Evolutionary conservation across 2,329 filamentous ascomycete species (phyloP), one percentile per base, ranked within the genome.

Genomic region (Penicillium sp.): DNA sequence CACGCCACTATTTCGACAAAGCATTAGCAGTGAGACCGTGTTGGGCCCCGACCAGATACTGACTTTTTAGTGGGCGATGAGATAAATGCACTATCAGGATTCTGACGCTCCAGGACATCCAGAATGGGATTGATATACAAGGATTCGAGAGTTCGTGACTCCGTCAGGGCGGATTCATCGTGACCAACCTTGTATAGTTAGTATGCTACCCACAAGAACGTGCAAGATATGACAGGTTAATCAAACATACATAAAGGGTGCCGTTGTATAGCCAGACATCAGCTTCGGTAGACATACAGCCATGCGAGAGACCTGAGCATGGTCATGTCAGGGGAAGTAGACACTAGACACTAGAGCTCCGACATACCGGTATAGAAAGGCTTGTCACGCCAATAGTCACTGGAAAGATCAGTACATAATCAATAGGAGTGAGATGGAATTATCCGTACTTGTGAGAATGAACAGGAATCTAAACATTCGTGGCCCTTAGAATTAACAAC

Each of bases 91-190:
- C 72, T 74, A 6, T 66, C 64, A n/a, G 78, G 77, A 57, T 81
- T 84, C 58, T 81, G 75, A 15, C 74, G 73, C 31, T 72, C 65
- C 7, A 84, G 66, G 0, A 79, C 77, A 49, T 74, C 69, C 26
- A 81, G 66, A 47, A 84, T 77, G 3, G 80, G 81, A 38, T 79
- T 69, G 54, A 83, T 73, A 61, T 83, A 84, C 26, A 83, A 72
- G 2, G 73, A 75, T 43, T 76, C 67, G 4, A 84, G 70, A 1
- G 80, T 83, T 26, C 78, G 73, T 24, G 67, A 65, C 17, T 67
- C 57, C 8, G 75, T 79, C 12, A 83, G 66, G 15, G 79, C 76
- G 6, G 68, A 70, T 43, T 69, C 56, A 55, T 78, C 75, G 58
- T 83, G 80, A 12, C 80, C 80, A 44, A 82, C 74, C 75, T 78